A percentile compares a stretch with the other conserved stretches of the same genome.
Evolutionary conservation across 371 early-diverging fungal species (phyloP).

Genomic region (Funneliformis caledonium): DNA sequence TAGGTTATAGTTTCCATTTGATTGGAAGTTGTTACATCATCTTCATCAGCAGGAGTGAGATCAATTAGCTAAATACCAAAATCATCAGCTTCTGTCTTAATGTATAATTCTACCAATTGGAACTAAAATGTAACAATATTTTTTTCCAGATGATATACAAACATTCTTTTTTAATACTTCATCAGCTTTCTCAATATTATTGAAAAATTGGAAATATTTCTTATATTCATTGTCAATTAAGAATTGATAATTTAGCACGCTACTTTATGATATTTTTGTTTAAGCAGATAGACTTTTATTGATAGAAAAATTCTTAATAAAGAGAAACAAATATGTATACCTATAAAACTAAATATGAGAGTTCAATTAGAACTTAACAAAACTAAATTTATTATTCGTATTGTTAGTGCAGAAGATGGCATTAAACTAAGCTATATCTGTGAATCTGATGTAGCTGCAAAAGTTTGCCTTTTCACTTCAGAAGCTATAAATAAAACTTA

Average conservation of each 20-base stretch:
- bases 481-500: no score
- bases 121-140: not conserved
- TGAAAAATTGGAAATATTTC: not conserved
- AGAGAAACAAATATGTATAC: no score
- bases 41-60: not conserved
- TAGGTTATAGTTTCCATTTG: not conserved
- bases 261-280: not conserved
- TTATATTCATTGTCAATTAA: not conserved
- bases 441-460: no score
- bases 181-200: not conserved
- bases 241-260: not conserved
- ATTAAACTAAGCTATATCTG: no score
- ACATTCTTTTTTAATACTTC: constrained; percentile 3
- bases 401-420: no score
- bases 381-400: no score
- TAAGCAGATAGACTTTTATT: no score
- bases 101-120: not conserved
- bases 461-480: no score
- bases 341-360: no score
- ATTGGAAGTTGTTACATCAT: not conserved
- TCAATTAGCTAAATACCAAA: not conserved
- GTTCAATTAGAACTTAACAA: no score
- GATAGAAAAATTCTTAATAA: no score
- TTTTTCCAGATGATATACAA: not conserved
- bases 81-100: not conserved